These are phyloP conservation scores for Xylariaceae sp. DNA, from an alignment of 2,329 filamentous ascomycete species.

Conservation along the genomic window DNA sequence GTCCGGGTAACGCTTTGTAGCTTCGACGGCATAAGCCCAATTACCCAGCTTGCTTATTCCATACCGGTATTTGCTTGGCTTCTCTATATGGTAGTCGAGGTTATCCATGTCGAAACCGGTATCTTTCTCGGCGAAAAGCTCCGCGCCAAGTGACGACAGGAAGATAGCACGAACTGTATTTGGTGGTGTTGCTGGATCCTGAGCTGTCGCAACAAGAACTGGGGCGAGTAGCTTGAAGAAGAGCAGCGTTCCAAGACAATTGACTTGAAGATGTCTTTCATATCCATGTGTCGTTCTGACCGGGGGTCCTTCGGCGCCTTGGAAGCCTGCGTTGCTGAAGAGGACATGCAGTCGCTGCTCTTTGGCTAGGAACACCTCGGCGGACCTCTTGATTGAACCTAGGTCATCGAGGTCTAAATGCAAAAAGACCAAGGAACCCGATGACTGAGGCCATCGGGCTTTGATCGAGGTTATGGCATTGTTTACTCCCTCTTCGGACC, in stretches of 20 bases:
- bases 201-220: conserved; percentile 22
- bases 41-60: conserved; percentile 18
- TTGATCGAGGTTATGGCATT: conserved; percentile 40
- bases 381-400: conserved; percentile 35
- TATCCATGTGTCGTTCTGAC: conserved; percentile 31
- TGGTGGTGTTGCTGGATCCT: not conserved
- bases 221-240: conserved; percentile 29
- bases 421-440: conserved; percentile 34
- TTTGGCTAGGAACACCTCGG: conserved; percentile 31
- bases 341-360: conserved; percentile 39
- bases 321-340: conserved; percentile 38
- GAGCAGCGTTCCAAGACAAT: conserved; percentile 28
- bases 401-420: conserved; percentile 38
- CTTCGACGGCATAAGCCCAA: conserved; percentile 10
- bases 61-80: conserved; percentile 18
- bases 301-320: not conserved
- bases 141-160: conserved; percentile 22
- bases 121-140: not conserved
- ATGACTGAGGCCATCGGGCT: conserved; percentile 18
- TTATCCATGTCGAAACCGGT: conserved; percentile 8
- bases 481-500: conserved; percentile 37
- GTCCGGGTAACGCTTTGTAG: conserved; percentile 9
- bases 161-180: conserved; percentile 26
- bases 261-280: conserved; percentile 30
- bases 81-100: conserved; percentile 17